Conservation (phyloP, 768 basidiomycete species). For the Serendipita sp. region DNA sequence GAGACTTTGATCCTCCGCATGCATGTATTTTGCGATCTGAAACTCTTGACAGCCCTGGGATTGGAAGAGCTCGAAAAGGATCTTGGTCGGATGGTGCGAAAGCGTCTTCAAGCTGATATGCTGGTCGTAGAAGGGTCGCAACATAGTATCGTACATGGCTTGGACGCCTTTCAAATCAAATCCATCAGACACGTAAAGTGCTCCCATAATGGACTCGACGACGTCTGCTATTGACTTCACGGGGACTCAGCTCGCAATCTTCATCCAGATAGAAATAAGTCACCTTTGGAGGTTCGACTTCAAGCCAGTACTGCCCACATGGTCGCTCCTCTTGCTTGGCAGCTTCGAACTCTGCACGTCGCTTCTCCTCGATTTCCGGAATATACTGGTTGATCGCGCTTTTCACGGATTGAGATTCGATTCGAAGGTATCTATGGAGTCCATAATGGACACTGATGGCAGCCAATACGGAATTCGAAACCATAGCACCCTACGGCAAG, state of each 20-base stretch:
- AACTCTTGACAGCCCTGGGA: constrained; percentile 56
- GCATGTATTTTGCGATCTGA: constrained; percentile 31
- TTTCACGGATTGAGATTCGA: constrained; percentile 38
- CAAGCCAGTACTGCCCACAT: constrained; percentile 65
- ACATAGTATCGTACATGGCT: constrained; percentile 46
- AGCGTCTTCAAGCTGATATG: constrained; percentile 59
- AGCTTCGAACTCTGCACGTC: constrained; percentile 22
- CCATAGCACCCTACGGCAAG: constrained; percentile 55
- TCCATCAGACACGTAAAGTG: constrained; percentile 60
- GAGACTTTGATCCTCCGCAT: constrained; percentile 24
- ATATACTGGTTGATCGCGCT: constrained; percentile 39
- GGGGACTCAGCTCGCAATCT: not conserved
- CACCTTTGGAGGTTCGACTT: constrained; percentile 66
- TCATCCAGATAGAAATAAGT: constrained; percentile 9
- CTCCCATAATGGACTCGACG: constrained; percentile 66
- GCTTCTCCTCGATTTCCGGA: constrained; percentile 29
- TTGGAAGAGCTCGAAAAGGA: constrained; percentile 58
- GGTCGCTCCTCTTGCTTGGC: constrained; percentile 34
- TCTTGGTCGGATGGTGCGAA: constrained; percentile 62
- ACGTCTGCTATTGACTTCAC: constrained; percentile 59
- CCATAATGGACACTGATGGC: constrained; percentile 59
- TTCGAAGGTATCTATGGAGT: constrained; percentile 44
- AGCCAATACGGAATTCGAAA: constrained; percentile 63
- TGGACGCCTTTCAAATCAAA: constrained; percentile 48
- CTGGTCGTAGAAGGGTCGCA: constrained; percentile 66